These are phyloP conservation scores for Coelastrella sp. DNA, from an alignment of 139 green algal species.

Conservation along the genomic window DNA sequence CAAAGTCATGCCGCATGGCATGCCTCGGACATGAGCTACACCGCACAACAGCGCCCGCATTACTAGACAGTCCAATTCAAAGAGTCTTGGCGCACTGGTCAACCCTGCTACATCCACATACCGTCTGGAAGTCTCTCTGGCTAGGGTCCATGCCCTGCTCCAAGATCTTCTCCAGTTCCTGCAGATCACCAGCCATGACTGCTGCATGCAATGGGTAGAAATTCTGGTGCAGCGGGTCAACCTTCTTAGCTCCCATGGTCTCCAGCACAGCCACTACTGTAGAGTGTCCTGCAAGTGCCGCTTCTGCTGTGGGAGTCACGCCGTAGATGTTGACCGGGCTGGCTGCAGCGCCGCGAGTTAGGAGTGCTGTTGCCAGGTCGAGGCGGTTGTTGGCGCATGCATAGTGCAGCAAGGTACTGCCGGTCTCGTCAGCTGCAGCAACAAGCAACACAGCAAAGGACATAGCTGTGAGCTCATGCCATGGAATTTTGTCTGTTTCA, in stretches of 20 bases:
- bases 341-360: not conserved
- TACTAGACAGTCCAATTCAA: too few species aligned
- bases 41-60: too few species aligned
- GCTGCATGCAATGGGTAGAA: slow-evolving; percentile 45
- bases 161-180: not conserved
- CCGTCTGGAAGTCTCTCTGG: not conserved
- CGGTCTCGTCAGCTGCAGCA: not conserved
- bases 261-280: not conserved
- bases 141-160: not conserved
- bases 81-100: too few species aligned
- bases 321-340: slow-evolving; percentile 13
- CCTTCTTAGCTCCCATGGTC: not conserved
- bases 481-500: too few species aligned
- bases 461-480: too few species aligned
- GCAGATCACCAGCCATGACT: not conserved
- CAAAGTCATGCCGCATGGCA: too few species aligned
- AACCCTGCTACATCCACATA: not conserved
- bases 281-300: not conserved
- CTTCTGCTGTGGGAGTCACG: not conserved
- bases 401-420: slow-evolving; percentile 39
- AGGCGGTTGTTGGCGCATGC: not conserved
- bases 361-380: slow-evolving; percentile 5
- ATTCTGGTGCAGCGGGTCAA: not conserved
- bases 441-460: not conserved
- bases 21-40: too few species aligned